Conservation (phyloP, 2,329 filamentous ascomycete species). For the Zymoseptoria passerinii region DNA sequence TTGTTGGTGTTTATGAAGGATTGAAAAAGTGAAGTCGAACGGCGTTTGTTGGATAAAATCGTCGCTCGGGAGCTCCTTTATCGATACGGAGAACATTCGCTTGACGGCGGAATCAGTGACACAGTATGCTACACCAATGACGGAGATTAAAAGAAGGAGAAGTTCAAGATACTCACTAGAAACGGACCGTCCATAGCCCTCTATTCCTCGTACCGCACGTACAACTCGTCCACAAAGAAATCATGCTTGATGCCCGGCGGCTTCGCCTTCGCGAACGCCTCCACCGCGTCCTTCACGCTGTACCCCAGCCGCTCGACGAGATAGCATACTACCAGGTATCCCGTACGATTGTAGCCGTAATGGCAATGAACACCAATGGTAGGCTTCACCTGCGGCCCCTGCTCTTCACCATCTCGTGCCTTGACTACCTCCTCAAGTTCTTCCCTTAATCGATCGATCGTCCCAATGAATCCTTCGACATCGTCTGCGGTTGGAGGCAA, state of each 20-base stretch:
- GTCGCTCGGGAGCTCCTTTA: background rate
- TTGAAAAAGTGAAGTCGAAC: background rate
- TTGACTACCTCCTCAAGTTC: conserved; percentile 26
- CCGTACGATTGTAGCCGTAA: conserved; percentile 84
- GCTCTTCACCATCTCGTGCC: conserved; percentile 15
- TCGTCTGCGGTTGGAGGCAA: conserved; percentile 64
- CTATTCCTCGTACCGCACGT: conserved; percentile 58
- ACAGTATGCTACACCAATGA: background rate
- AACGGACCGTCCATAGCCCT: background rate
- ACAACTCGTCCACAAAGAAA: conserved; percentile 79
- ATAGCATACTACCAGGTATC: conserved; percentile 84
- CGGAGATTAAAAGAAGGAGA: background rate
- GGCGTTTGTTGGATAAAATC: background rate
- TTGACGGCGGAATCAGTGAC: background rate
- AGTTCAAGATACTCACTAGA: background rate
- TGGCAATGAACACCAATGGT: conserved; percentile 82
- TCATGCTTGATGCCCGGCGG: conserved; percentile 81
- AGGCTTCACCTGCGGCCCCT: conserved; percentile 17
- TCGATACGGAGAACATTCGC: background rate
- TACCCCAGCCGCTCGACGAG: conserved; percentile 73
- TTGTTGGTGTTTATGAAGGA: background rate
- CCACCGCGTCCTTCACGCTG: conserved; percentile 65
- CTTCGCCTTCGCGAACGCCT: conserved; percentile 63
- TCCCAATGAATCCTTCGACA: conserved; percentile 49
- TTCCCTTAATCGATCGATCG: conserved; percentile 45